Percentiles rank a stretch among this genome's conserved stretches.
Evolutionary conservation across 2,329 filamentous ascomycete genomes (phyloP).

Genomic region (Ceratocystis lukuohia): DNA sequence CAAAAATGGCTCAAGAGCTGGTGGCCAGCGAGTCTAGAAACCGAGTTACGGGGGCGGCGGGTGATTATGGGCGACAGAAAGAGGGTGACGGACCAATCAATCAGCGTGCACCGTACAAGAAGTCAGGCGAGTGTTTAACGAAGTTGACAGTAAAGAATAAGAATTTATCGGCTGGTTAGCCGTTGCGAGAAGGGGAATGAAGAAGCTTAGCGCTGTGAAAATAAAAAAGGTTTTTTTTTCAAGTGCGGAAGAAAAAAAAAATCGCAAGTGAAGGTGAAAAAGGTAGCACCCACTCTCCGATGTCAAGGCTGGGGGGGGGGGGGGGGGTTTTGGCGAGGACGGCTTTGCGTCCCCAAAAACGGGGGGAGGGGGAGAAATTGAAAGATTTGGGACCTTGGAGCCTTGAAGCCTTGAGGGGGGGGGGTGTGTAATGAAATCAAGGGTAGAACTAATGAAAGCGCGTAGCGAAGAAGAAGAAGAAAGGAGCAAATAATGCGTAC

Average conservation of each 20-base stretch:
- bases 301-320: not conserved
- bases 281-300: not conserved
- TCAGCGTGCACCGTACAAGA: too few species aligned
- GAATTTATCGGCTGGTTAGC: too few species aligned
- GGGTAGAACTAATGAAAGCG: not conserved
- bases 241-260: not conserved
- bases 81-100: not conserved
- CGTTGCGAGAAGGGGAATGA: not conserved
- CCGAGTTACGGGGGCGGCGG: not conserved
- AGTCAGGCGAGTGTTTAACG: too few species aligned
- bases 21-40: not conserved
- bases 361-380: constrained; percentile 7
- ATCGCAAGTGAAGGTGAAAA: not conserved
- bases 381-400: not conserved
- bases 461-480: not conserved
- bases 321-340: constrained; percentile 6
- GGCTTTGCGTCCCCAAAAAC: not conserved
- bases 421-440: constrained; percentile 1
- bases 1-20: not conserved
- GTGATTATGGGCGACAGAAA: not conserved
- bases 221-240: not conserved
- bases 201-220: not conserved
- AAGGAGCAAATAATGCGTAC: not conserved
- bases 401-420: not conserved
- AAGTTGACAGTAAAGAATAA: too few species aligned